Evolutionary conservation across 2,329 filamentous ascomycete genomes (phyloP), one percentile per base, ranked within the genome.

Genomic region (Talaromyces pinophilus): DNA sequence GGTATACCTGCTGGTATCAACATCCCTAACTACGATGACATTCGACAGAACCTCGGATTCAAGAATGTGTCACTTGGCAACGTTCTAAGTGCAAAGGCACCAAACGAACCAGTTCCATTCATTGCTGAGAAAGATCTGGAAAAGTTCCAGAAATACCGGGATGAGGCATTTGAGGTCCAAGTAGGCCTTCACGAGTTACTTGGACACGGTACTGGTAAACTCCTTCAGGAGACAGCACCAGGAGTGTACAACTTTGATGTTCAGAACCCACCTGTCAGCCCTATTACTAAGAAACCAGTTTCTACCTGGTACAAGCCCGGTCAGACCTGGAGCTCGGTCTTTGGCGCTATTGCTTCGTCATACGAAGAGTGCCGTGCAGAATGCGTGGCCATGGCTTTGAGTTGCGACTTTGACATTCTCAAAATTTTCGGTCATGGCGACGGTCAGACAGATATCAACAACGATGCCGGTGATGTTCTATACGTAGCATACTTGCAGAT

Each of bases 281-380:
- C 93, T 0, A 79, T 97, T 48, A 92, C 88, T 5, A 84, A 87
- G 68, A 90, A 94, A 78, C 91, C 91, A 0, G 84, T 97, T 59
- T 87, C 86, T 1, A 92, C 90, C 1, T 97, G 91, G 89, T 98
- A 98, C 82, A 96, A 95, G 79, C 92, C 92, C 2, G 93, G 93
- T 2, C 92, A 97, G 79, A 98, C 94, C 0, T 98, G 93, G 93
- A 91, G 92, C 65, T 92, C 90, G 5, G 92, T 97, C 0, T 98
- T 98, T 74, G 93, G 93, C 30, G 87, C 91, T 68, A 87, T 96
- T 69, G 92, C 93, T 44, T 92, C 90, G 3, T 92, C 90, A 17
- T 97, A 97, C 74, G 94, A 98, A 79, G 94, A 98, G 79, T 98
- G 94, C 77, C 89, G 94, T 64, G 94, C 94, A 4, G 94, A 98